These are phyloP conservation scores for Cenchrus fungigraminus DNA, from an alignment of 176 grass and related monocot species.

Conservation along the genomic window DNA sequence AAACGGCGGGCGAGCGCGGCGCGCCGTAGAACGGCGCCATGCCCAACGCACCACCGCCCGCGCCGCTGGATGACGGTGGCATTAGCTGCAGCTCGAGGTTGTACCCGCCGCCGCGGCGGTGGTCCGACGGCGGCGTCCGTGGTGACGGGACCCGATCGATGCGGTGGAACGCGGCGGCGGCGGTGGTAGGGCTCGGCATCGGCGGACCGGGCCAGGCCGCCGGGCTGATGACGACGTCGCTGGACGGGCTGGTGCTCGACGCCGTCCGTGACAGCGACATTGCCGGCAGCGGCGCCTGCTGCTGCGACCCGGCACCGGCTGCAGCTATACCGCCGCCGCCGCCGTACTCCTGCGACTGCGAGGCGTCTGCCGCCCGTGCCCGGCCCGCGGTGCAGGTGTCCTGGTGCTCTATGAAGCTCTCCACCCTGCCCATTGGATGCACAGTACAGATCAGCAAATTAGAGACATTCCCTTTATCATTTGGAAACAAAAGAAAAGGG, in stretches of 20 bases:
- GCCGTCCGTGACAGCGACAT: slow-evolving; percentile 45
- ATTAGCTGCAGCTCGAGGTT: slow-evolving; percentile 89
- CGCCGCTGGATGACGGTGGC: slow-evolving; percentile 37
- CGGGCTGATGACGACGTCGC: slow-evolving; percentile 55
- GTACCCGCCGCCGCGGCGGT: background rate
- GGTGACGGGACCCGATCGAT: slow-evolving; percentile 39
- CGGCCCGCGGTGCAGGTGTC: slow-evolving; percentile 70
- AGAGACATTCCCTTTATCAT: background rate
- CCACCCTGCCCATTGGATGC: slow-evolving; percentile 64
- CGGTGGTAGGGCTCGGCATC: slow-evolving; percentile 37
- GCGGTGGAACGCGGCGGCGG: slow-evolving; percentile 10
- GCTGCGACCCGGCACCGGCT: background rate
- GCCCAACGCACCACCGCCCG: background rate
- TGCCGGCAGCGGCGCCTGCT: slow-evolving; percentile 19
- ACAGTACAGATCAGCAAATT: background rate
- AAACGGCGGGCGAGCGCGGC: background rate
- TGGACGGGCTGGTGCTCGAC: slow-evolving; percentile 68
- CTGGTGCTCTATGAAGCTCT: slow-evolving; percentile 99
- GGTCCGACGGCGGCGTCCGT: slow-evolving; percentile 12
- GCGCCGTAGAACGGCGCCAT: background rate
- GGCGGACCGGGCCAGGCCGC: slow-evolving; percentile 42
- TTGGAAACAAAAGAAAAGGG: background rate
- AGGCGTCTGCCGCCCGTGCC: background rate
- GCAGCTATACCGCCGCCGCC: background rate
- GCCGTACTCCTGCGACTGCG: slow-evolving; percentile 11